phyloP scores from a whole-genome alignment of 2,329 filamentous ascomycete genomes.

The Pyricularia pennisetigena region DNA sequence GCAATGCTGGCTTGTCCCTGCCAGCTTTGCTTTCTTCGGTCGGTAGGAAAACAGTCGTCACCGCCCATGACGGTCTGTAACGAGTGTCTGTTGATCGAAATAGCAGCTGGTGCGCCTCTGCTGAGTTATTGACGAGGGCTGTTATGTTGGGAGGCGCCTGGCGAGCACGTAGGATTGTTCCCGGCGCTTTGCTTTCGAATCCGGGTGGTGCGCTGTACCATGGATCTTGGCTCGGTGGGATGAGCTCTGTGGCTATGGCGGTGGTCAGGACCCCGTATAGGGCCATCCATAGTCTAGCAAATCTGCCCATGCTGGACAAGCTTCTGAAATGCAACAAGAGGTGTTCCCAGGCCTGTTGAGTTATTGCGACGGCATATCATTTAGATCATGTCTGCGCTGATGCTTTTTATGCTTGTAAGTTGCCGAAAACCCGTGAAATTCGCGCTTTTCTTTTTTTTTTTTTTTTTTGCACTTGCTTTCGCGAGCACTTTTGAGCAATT shows the following conservation, averaged over 20 bases:
- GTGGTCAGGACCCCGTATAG: not conserved
- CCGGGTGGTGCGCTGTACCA: constrained; percentile 21
- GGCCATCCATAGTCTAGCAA: not conserved
- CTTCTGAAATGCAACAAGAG: no score
- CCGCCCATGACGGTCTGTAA: constrained; percentile 24
- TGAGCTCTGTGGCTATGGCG: not conserved
- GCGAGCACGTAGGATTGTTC: constrained; percentile 19
- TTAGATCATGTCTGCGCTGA: not conserved
- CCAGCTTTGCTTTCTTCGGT: not conserved
- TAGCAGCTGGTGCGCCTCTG: constrained; percentile 22
- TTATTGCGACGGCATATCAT: not conserved
- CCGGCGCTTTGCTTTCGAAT: constrained; percentile 17
- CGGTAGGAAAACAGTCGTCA: constrained; percentile 26
- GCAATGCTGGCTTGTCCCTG: constrained; percentile 12
- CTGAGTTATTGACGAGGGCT: constrained; percentile 10
- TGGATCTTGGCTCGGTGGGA: constrained; percentile 14
- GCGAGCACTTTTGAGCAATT: not conserved
- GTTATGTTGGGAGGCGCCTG: constrained; percentile 17
- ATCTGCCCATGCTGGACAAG: not conserved
- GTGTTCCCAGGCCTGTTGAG: no score
- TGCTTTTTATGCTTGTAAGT: not conserved
- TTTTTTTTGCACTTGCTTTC: not conserved
- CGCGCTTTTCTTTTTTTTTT: not conserved
- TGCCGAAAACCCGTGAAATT: not conserved
- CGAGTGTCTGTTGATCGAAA: constrained; percentile 26